A percentile compares a stretch with the other conserved stretches of the same genome.
Conservation (phyloP, 2,329 filamentous ascomycete genomes). For the Clonostachys rhizophaga region DNA sequence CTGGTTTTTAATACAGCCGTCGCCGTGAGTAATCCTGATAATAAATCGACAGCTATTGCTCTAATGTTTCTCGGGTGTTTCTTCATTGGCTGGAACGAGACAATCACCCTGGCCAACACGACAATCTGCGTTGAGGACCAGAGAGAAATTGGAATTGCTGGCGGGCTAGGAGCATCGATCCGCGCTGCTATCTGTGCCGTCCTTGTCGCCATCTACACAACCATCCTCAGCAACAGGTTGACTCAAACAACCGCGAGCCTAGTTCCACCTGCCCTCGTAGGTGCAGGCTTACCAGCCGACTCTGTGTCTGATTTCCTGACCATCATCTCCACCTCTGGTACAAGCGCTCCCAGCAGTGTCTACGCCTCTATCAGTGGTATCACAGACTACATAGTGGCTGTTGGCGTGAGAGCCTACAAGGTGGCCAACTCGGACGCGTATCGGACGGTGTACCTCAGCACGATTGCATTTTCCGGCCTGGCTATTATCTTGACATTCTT, state of each 20-base stretch:
- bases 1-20: too few relatives aligned
- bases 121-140: constrained; percentile 9
- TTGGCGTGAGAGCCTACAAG: constrained; percentile 15
- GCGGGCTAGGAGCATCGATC: constrained; percentile 14
- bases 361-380: constrained; percentile 13
- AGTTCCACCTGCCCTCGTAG: constrained; percentile 15
- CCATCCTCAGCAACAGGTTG: constrained; percentile 17
- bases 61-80: constrained; percentile 10
- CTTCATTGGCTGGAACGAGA: constrained; percentile 20
- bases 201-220: constrained; percentile 16
- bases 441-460: constrained; percentile 18
- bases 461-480: constrained; percentile 16
- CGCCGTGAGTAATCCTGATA: constrained; percentile 7
- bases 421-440: constrained; percentile 18
- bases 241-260: constrained; percentile 4
- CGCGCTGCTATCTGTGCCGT: constrained; percentile 11
- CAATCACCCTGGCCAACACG: constrained; percentile 12
- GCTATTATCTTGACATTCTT: constrained; percentile 8
- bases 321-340: constrained; percentile 6
- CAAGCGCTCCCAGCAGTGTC: too few relatives aligned
- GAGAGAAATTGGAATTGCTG: constrained; percentile 17
- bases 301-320: constrained; percentile 17
- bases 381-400: constrained; percentile 14
- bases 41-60: constrained; percentile 4
- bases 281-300: constrained; percentile 16